Base-by-base conservation (phyloP, 306 rosid species). In the Canavalia ensiformis region DNA sequence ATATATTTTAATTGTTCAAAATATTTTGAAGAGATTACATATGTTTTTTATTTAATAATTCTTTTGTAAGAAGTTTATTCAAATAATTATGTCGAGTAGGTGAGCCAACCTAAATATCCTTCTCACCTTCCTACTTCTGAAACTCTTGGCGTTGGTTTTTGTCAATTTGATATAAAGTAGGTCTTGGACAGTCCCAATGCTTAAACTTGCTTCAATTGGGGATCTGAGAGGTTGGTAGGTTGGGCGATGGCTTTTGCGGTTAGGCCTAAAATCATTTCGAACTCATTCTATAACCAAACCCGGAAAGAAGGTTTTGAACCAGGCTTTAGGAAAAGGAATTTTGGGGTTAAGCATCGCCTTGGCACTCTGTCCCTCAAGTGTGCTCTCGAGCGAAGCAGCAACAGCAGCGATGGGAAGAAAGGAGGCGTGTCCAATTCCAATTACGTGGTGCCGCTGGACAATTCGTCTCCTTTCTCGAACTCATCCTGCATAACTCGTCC, bases 391-490 rank as follows among this genome's bases (percentile, higher is more conserved):
- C 91, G 93, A 12, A 75, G 82, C 72, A 74, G 64, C 69, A 74
- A 2, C 65, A 74, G 68, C 69, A 33, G 77, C 72, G 88, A 78
- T 12, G 83, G 76, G 50, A 90, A 81, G 87, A 86, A 75, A 72
- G 92, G 89, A 57, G 84, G 76, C 4, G 82, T 89, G 18, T 92
- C 96, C 3, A 92, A 90, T 79, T 85, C 97, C 10, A 95, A 95
- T 81, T 95, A 95, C 35, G 96, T 93, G 45, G 99, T 95, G 37
- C 99, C 99, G 5, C 84, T 95, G 13, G 97, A 90, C 81, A 91
- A 92, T 78, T 86, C 97, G 0, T 89, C 87, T 77, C 87, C 97
- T 10, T 77, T 84, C 44, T 77, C 92, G 1, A 90, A 89, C 87
- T 91, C 99, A 1, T 89, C 97, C 34, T 87, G 88, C 49, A 91